phyloP scores from a whole-genome alignment of 2,329 filamentous ascomycete genomes.

The Domatiomyces catenatus region DNA sequence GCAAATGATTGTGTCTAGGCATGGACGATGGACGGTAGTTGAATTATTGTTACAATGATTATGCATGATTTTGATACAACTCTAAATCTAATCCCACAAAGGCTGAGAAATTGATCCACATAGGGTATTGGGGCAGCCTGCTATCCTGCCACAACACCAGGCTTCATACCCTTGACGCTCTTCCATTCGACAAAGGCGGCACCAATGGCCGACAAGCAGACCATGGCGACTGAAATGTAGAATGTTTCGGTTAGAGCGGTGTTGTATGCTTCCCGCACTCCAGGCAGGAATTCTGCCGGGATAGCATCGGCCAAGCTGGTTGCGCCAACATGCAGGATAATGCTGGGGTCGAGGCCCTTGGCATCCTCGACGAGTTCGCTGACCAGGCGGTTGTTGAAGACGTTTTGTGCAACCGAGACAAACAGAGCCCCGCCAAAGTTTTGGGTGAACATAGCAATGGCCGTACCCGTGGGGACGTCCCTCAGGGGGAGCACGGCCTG shows the following conservation, averaged over 20 bases:
- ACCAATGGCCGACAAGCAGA: slow-evolving; percentile 21
- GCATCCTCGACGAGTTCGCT: slow-evolving; percentile 24
- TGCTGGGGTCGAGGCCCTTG: slow-evolving; percentile 17
- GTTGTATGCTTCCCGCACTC: slow-evolving; percentile 25
- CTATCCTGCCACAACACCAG: slow-evolving; percentile 12
- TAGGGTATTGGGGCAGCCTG: background rate
- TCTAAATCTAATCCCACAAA: too few species aligned
- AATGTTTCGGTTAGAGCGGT: slow-evolving; percentile 24
- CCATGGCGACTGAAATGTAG: slow-evolving; percentile 26
- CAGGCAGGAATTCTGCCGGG: slow-evolving; percentile 16
- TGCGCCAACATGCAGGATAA: slow-evolving; percentile 23
- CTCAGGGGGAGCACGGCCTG: slow-evolving; percentile 24
- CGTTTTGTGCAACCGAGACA: slow-evolving; percentile 36
- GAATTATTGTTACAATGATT: too few species aligned
- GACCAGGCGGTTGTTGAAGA: slow-evolving; percentile 38
- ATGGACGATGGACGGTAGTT: too few species aligned
- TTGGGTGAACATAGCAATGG: slow-evolving; percentile 27
- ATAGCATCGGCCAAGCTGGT: slow-evolving; percentile 24
- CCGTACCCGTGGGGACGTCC: slow-evolving; percentile 27
- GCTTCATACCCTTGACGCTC: slow-evolving; percentile 23
- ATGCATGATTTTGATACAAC: too few species aligned
- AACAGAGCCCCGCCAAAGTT: slow-evolving; percentile 34
- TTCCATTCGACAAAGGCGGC: slow-evolving; percentile 27
- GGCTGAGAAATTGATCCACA: too few species aligned
- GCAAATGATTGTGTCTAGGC: too few species aligned